These are phyloP conservation scores for Plasmopara halstedii DNA, from an alignment of 352 stramenopile genomes.

Conservation along the genomic window DNA sequence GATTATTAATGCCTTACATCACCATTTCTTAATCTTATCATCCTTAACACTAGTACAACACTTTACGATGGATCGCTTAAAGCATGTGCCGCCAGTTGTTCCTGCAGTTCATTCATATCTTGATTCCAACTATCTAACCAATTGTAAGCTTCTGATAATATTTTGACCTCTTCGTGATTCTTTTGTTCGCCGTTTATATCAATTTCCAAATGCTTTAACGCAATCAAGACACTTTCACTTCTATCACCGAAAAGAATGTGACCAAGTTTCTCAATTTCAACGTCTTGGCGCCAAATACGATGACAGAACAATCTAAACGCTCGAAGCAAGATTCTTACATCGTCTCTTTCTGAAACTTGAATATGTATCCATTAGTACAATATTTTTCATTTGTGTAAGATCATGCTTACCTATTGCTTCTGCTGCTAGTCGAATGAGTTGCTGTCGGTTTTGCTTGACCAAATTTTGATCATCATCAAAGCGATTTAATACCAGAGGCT, in stretches of 20 bases:
- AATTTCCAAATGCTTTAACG: not conserved
- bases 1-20: no score
- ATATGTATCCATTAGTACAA: not conserved
- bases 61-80: not conserved
- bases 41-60: not conserved
- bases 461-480: not conserved
- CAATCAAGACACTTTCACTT: constrained; percentile 3
- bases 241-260: constrained; percentile 15
- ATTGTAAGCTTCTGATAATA: not conserved
- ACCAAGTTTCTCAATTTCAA: not conserved
- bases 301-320: constrained; percentile 12
- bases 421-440: constrained; percentile 9
- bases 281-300: constrained; percentile 5
- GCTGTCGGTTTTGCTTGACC: constrained; percentile 2
- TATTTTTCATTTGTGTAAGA: not conserved
- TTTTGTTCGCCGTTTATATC: not conserved
- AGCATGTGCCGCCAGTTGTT: constrained; percentile 7
- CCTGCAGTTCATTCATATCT: constrained; percentile 11
- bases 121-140: constrained; percentile 23
- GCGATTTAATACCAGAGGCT: not conserved
- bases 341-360: constrained; percentile 3
- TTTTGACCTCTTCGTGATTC: constrained; percentile 1
- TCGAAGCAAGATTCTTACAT: constrained; percentile 5
- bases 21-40: no score
- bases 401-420: constrained; percentile 14